Base-by-base conservation (phyloP, 805 yeast species). In the Nakazawaea anatomiae region DNA sequence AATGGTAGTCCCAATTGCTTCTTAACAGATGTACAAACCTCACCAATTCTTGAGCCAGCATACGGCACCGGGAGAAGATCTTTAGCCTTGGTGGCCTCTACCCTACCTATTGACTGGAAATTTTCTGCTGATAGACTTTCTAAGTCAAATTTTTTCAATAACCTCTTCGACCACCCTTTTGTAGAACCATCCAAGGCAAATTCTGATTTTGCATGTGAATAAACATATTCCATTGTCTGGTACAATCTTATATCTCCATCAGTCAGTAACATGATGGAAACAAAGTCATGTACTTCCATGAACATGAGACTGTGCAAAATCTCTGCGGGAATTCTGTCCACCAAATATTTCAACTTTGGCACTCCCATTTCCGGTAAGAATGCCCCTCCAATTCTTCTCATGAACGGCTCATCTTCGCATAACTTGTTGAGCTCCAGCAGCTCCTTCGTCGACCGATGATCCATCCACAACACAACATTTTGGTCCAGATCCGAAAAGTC, bases 391-490 rank as follows among this genome's bases (percentile, higher is more conserved):
- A 73, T 58, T 40, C 54, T 56, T 1, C 55, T 52, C 42, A 64
- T 55, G 6, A 57, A 53, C 6, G 52, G 45, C 5, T 59, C 61
- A 5, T 59, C 59, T 7, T 46, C 55, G 31, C 71, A 58, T 9
- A 36, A 48, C 29, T 50, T 40, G 39, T 74, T 70, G 5, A 76
- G 52, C 25, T 54, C 46, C 1, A 42, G 29, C 11, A 72, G 61
- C 53, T 77, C 73, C 1, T 58, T 40, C 3, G 51, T 56, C 2
- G 81, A 67, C 30, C 80, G 64, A 18, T 71, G 66, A 57, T 81
- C 85, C 85, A 81, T 81, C 86, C 87, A 81, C 46, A 81, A 68
- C 4, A 81, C 66, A 3, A 80, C 69, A 55, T 77, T 77, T 36
- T 71, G 69, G 5, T 57, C 57, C 4, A 43, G 52, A 35, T 57